Evolutionary conservation across 2,329 filamentous ascomycete genomes (phyloP).

Genomic region (Neurospora sp.): DNA sequence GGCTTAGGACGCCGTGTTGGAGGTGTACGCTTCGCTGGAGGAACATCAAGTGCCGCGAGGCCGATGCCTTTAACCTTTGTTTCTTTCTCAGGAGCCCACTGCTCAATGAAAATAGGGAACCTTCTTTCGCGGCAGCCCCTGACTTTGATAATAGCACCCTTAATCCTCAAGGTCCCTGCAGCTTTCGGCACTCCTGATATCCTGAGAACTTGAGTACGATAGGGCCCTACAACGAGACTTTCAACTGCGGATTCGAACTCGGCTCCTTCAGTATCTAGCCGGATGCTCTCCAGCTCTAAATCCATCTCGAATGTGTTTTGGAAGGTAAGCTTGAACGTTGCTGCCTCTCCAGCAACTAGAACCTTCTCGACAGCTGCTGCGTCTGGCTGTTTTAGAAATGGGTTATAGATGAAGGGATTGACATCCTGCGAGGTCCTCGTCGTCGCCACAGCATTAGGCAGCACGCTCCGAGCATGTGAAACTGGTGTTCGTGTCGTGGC

Average conservation of each 20-base stretch:
- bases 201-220: slow-evolving; percentile 69
- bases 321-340: slow-evolving; percentile 70
- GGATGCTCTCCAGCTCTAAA: slow-evolving; percentile 74
- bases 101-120: slow-evolving; percentile 72
- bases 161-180: slow-evolving; percentile 61
- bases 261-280: slow-evolving; percentile 62
- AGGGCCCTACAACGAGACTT: slow-evolving; percentile 63
- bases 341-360: slow-evolving; percentile 68
- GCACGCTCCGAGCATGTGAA: slow-evolving; percentile 48
- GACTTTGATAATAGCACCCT: slow-evolving; percentile 69
- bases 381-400: slow-evolving; percentile 63
- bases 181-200: slow-evolving; percentile 58
- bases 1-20: slow-evolving; percentile 29
- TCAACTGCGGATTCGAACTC: slow-evolving; percentile 58
- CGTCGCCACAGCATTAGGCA: slow-evolving; percentile 37
- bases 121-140: slow-evolving; percentile 70
- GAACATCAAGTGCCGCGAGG: slow-evolving; percentile 44
- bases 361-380: slow-evolving; percentile 53
- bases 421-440: slow-evolving; percentile 48
- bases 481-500: slow-evolving; percentile 52
- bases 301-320: slow-evolving; percentile 95
- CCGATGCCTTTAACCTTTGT: slow-evolving; percentile 70
- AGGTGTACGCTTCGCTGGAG: slow-evolving; percentile 28
- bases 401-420: slow-evolving; percentile 92
- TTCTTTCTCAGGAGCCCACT: slow-evolving; percentile 62